Conservation (phyloP, 768 basidiomycete species). For the Lactarius pseudohatsudake region DNA sequence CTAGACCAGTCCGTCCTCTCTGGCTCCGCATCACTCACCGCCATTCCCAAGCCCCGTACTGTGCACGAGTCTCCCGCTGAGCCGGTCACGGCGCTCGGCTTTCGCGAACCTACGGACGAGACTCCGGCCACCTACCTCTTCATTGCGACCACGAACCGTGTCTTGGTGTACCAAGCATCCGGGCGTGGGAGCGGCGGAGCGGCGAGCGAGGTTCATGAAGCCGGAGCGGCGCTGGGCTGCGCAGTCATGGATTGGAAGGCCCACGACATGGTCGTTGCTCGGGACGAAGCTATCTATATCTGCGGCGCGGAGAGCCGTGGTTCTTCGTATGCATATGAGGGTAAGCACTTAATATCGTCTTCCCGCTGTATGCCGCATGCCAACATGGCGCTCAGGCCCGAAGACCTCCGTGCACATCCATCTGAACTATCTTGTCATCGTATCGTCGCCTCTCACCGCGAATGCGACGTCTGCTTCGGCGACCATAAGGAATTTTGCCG, state of each 20-base stretch:
- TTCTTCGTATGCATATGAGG: constrained; percentile 90
- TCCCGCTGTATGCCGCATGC: background rate
- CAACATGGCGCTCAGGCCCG: constrained; percentile 46
- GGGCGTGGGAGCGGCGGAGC: constrained; percentile 67
- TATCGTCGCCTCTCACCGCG: constrained; percentile 81
- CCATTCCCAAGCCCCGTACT: constrained; percentile 82
- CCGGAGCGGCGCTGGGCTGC: constrained; percentile 83
- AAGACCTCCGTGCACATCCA: constrained; percentile 79
- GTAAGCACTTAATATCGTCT: constrained; percentile 39
- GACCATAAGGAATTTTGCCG: constrained; percentile 73
- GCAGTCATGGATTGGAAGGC: constrained; percentile 73
- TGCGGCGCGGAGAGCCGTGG: constrained; percentile 81
- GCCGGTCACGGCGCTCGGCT: constrained; percentile 91
- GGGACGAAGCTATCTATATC: constrained; percentile 89
- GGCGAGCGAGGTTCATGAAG: constrained; percentile 76
- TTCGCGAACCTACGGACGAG: constrained; percentile 58
- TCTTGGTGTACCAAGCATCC: constrained; percentile 72
- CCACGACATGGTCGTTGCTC: constrained; percentile 78
- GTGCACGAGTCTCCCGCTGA: constrained; percentile 84
- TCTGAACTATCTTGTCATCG: constrained; percentile 83
- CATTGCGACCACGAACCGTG: constrained; percentile 84
- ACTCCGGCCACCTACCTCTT: constrained; percentile 57
- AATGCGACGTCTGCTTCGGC: constrained; percentile 64
- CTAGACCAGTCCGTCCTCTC: constrained; percentile 86
- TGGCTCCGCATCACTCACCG: constrained; percentile 57